These are phyloP conservation scores for Gossypium lobatum DNA, from an alignment of 441 rosid genomes.

Conservation along the genomic window DNA sequence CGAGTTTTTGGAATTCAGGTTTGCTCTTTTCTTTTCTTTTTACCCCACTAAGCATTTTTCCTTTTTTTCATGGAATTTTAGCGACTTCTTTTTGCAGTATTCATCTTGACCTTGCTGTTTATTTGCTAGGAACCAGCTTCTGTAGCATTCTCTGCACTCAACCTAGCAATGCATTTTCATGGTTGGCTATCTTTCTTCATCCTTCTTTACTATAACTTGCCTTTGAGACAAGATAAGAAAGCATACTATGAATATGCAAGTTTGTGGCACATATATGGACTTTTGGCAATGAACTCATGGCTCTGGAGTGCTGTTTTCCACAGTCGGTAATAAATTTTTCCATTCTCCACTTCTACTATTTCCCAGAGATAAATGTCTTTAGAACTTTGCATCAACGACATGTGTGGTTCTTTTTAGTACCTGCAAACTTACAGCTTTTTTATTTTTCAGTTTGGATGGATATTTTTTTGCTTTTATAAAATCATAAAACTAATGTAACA, in stretches of 20 bases:
- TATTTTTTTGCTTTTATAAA: neutral
- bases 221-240: slow-evolving; percentile 52
- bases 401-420: neutral
- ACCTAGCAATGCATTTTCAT: slow-evolving; percentile 80
- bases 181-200: slow-evolving; percentile 90
- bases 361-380: neutral
- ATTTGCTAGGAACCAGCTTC: slow-evolving; percentile 75
- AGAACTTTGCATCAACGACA: neutral
- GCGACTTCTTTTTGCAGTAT: neutral
- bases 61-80: neutral
- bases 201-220: slow-evolving; percentile 64
- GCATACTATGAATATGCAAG: slow-evolving; percentile 64
- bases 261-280: slow-evolving; percentile 75
- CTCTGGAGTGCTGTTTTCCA: slow-evolving; percentile 93
- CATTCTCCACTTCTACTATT: neutral
- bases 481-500: neutral
- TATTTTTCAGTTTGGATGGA: neutral
- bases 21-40: slow-evolving; percentile 21
- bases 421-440: neutral
- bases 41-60: neutral
- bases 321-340: slow-evolving; percentile 46
- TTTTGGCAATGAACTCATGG: slow-evolving; percentile 80
- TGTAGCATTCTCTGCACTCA: slow-evolving; percentile 78
- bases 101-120: slow-evolving; percentile 17
- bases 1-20: slow-evolving; percentile 90